Evolutionary conservation across 1,139 yeast genomes (phyloP), one percentile per base, ranked within the genome.

Genomic region (Lodderomyces oxycetoniae): DNA sequence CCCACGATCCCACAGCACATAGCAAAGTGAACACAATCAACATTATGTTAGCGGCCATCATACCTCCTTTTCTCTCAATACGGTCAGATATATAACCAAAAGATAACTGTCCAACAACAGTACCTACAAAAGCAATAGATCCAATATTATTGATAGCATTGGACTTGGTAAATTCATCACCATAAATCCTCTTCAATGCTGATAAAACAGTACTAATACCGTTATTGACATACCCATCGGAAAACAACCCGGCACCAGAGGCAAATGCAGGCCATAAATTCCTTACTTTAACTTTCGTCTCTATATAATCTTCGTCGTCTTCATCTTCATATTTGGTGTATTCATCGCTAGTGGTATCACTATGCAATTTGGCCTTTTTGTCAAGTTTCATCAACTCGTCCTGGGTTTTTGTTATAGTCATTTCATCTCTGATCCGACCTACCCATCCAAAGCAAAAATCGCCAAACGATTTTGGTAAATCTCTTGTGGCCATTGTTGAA

Each of bases 111-210:
- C 96, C 96, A n/a, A 84, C 71, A 33, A 88, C 93, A 3, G 89
- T 87, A 48, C 96, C 96, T 9, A 74, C 95, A 53, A 88, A 88
- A 0, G 88, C 95, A 52, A 88, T 83, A n/a, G 95, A 78, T 0
- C 93, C 71, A 36, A 88, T 84, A 50, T 87, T 86, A 41, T 77
- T 70, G 38, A 83, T 75, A 17, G 95, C 95, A 33, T 60, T 57
- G 0, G 93, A 82, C 9, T 71, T 50, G 3, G 74, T 57, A 52
- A 81, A 80, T 48, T 73, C 74, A 0, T 55, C 56, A 10, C 87
- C 87, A 53, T 88, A 88, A 26, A 88, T 63, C 3, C 54, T 61
- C 11, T 68, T 55, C 42, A 88, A 67, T 59, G 88, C 79, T 10
- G 88, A 77, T 30, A 79, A 68, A 13, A 82, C 93, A 8, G 91